A percentile compares a stretch with the other conserved stretches of the same genome.
phyloP scores from a whole-genome alignment of 257 asterid species.

The Asclepias syriaca region DNA sequence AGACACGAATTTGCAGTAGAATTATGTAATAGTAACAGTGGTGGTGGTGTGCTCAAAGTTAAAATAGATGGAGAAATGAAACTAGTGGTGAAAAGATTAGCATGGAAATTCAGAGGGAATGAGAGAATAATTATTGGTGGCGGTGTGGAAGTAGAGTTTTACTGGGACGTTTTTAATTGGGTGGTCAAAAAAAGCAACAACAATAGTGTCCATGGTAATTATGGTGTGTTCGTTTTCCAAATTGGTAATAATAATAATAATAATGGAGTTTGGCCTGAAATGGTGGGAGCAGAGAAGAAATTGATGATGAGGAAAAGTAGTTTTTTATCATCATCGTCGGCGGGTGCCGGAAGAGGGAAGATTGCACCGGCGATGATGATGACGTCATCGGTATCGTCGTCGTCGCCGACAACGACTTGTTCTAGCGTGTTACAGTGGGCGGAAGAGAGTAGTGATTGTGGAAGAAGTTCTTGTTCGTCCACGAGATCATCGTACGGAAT shows the following conservation, averaged over 20 bases:
- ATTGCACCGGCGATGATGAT: neutral
- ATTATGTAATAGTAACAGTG: neutral
- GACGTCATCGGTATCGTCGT: conserved; percentile 2
- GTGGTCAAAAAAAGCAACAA: conserved; percentile 9
- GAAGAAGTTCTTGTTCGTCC: conserved; percentile 39
- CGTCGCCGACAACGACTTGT: conserved; percentile 23
- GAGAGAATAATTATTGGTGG: conserved; percentile 29
- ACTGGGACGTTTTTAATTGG: conserved; percentile 42
- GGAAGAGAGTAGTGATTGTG: conserved; percentile 38
- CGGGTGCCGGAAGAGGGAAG: neutral
- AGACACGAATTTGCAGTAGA: conserved; percentile 33
- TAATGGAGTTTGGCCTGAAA: conserved; percentile 37
- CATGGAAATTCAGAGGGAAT: conserved; percentile 38
- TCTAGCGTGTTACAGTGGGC: conserved; percentile 47
- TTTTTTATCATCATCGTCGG: conserved; percentile 11
- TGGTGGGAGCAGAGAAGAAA: conserved; percentile 36
- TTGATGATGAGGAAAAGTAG: conserved; percentile 31
- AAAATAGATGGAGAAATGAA: conserved; percentile 30
- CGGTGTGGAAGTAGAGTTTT: conserved; percentile 30
- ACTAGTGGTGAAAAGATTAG: conserved; percentile 28
- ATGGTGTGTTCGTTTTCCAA: conserved; percentile 29
- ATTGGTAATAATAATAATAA: conserved; percentile 28
- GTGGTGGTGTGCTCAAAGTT: conserved; percentile 32
- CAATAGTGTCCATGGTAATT: conserved; percentile 11
- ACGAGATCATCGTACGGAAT: conserved; percentile 23